phyloP scores from a whole-genome alignment of 257 asterid species.

The Solanum infundibuliforme region DNA sequence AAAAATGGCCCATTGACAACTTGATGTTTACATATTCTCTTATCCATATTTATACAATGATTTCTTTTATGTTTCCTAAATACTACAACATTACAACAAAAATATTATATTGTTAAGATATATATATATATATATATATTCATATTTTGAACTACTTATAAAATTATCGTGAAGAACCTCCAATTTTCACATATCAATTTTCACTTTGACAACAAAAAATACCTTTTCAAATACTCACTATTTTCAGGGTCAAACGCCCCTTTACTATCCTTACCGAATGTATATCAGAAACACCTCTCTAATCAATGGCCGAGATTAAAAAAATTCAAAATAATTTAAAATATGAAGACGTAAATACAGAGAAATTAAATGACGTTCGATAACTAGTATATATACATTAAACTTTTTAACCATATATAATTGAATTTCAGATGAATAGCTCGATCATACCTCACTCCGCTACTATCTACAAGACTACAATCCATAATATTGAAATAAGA shows the following conservation, averaged over 20 bases:
- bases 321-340: accelerated
- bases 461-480: neutral
- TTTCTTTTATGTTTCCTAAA: neutral
- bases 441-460: accelerated
- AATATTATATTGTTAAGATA: too few relatives aligned
- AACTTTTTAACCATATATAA: neutral
- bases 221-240: neutral
- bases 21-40: neutral
- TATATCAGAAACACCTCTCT: neutral
- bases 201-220: neutral
- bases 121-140: too few relatives aligned
- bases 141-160: neutral
- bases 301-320: neutral
- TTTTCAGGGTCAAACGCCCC: neutral
- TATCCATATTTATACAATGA: neutral
- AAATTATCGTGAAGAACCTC: neutral
- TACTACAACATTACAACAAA: neutral
- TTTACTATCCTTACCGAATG: too few relatives aligned
- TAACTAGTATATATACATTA: neutral
- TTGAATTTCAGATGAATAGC: accelerated
- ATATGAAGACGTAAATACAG: too few relatives aligned
- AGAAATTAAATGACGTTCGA: neutral
- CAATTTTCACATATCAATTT: neutral
- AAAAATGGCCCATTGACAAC: constrained; percentile 15
- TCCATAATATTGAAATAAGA: accelerated